Evolutionary conservation across 164 flowering plant species (phyloP), one percentile per base, ranked within the genome.

Genomic region (Stephania cephalantha): DNA sequence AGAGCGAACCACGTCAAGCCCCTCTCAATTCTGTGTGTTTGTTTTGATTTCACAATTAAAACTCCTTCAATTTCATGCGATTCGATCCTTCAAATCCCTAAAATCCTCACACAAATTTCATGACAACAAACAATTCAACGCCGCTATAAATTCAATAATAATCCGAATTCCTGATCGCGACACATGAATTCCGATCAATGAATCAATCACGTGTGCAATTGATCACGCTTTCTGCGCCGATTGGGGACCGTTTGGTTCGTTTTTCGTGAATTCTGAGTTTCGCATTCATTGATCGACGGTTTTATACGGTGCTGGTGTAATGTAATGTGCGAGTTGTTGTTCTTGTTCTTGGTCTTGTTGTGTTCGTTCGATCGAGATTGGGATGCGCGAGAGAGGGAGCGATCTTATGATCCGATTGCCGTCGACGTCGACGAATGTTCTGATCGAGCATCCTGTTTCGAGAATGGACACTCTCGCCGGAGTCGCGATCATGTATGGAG

Each of bases 391-490:
- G 78, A 67, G 42, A 35, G 6, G 22, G 17, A 61, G 11, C 46
- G 50, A 73, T 71, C 63, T 30, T 31, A 15, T 71, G 61, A 79
- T 79, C 76, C 50, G 72, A 2, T 73, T 74, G 25, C 52, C 79
- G 22, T 63, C 64, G n/a, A 30, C 61, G 13, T 46, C 67, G 6
- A 48, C 71, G 71, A 25, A 25, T 46, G 79, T 76, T 65, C 89
- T 73, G 69, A 90, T 92, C 22, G 88, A 86, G 73, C 98, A 94
- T 70, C 84, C 45, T 1, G 95, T 94, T n/a, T 84, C 98, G 22
- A 91, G 84, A 81, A 78, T 88, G 83, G 98, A 94, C 80, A 94
- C 98, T 1, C 90, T 94, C 29, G 98, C 98, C 22, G 98, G 98
- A 10, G 88, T 94, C 29, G 97, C 98, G 64, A 94, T 94, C 80